A percentile compares a stretch with the other conserved stretches of the same genome.
phyloP scores from a whole-genome alignment of 495 filamentous ascomycete genomes.

The Pseudomonodictys pantanalensis region DNA sequence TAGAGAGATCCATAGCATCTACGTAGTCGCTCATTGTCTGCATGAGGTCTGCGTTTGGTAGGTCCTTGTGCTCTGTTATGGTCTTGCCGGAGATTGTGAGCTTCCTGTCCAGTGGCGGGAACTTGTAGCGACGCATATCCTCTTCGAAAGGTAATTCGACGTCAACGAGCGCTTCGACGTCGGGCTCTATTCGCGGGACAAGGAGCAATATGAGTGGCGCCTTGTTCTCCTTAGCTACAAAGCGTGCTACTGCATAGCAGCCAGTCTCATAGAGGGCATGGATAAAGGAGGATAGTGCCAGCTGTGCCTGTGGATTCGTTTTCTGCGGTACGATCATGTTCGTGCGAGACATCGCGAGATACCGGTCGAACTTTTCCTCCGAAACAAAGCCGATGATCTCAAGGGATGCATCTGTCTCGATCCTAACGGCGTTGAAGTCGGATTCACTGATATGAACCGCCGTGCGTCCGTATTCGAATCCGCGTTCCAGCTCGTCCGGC shows the following conservation, averaged over 20 bases:
- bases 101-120: conserved; percentile 85
- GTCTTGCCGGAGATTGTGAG: conserved; percentile 85
- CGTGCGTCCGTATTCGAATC: conserved; percentile 90
- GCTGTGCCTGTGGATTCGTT: conserved; percentile 67
- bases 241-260: conserved; percentile 80
- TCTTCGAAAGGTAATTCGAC: conserved; percentile 92
- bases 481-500: conserved; percentile 80
- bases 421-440: conserved; percentile 75
- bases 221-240: conserved; percentile 77
- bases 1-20: conserved; percentile 85
- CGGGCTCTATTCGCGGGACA: conserved; percentile 73
- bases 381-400: conserved; percentile 85
- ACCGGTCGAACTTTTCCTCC: conserved; percentile 75
- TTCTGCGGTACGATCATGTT: conserved; percentile 71
- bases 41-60: conserved; percentile 71
- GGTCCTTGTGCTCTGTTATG: conserved; percentile 78
- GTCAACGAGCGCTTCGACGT: conserved; percentile 87
- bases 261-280: conserved; percentile 84
- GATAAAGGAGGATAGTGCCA: conserved; percentile 86
- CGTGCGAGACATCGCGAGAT: conserved; percentile 75
- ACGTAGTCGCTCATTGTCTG: conserved; percentile 87
- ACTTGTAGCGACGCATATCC: conserved; percentile 83
- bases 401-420: conserved; percentile 71
- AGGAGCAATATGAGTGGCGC: conserved; percentile 77
- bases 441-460: conserved; percentile 83